Conservation (phyloP, 257 asterid species). For the Handroanthus guayacan region DNA sequence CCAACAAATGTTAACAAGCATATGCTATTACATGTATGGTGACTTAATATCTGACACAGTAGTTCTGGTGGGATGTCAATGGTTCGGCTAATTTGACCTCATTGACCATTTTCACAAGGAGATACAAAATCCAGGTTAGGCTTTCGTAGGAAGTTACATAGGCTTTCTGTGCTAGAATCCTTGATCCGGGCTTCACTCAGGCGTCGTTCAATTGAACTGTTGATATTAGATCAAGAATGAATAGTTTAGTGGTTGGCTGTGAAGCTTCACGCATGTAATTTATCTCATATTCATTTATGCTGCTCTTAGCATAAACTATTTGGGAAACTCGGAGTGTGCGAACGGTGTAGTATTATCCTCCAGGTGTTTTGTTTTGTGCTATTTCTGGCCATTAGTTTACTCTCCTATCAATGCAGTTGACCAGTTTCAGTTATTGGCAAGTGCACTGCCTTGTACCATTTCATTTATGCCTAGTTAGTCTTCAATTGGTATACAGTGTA, state of each 20-base stretch:
- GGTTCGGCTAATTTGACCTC: not conserved
- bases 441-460: not conserved
- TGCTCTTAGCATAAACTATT: not conserved
- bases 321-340: not conserved
- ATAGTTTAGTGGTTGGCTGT: not conserved
- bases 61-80: not conserved
- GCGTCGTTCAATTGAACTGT: not conserved
- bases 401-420: not conserved
- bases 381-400: constrained; percentile 15
- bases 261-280: not conserved
- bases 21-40: constrained; percentile 3
- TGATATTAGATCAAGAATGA: constrained; percentile 1
- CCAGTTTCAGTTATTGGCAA: not conserved
- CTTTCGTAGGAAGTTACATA: not conserved
- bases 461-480: not conserved
- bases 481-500: not conserved
- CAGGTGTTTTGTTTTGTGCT: not conserved
- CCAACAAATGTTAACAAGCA: not conserved
- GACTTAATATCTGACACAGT: not conserved
- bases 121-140: not conserved
- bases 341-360: not conserved
- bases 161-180: not conserved
- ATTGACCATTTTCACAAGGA: not conserved
- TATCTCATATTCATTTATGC: constrained; percentile 1
- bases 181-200: not conserved